Evolutionary conservation across 2,329 filamentous ascomycete species (phyloP).

Genomic region (Botrytis cinerea): DNA sequence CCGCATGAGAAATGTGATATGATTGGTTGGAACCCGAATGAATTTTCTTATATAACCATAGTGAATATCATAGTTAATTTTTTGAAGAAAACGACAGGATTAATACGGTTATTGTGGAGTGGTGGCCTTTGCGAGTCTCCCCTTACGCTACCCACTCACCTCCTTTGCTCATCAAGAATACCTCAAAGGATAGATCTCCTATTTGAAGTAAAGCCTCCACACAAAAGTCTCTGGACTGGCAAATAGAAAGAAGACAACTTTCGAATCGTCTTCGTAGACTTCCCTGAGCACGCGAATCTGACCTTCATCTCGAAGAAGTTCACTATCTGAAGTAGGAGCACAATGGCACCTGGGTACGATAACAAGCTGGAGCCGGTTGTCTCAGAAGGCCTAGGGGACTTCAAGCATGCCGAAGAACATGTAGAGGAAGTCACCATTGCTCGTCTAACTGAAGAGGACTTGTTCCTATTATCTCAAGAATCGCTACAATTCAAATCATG

Average conservation of each 20-base stretch:
- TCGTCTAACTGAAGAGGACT: slow-evolving; percentile 50
- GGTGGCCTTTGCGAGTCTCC: background rate
- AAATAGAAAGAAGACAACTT: too few relatives aligned
- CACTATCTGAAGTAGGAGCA: background rate
- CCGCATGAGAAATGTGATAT: slow-evolving; percentile 4
- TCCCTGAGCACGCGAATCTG: background rate
- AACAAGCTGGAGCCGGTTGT: background rate
- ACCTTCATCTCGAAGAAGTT: background rate
- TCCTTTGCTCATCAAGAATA: background rate
- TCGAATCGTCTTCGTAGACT: background rate
- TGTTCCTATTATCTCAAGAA: slow-evolving; percentile 47
- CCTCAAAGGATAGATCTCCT: background rate
- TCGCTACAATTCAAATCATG: slow-evolving; percentile 46
- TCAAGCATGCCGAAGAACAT: slow-evolving; percentile 42
- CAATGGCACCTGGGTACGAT: slow-evolving; percentile 1
- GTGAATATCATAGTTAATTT: background rate
- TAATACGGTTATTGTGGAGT: background rate
- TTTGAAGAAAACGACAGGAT: too few relatives aligned
- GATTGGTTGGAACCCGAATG: background rate
- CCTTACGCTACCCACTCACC: too few relatives aligned
- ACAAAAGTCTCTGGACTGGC: background rate
- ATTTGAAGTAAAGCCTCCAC: too few relatives aligned
- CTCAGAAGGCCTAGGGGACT: slow-evolving; percentile 34
- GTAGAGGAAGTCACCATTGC: slow-evolving; percentile 50
- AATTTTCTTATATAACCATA: background rate